phyloP scores from a whole-genome alignment of 192 early-diverging fungal genomes.

The Podila minutissima region DNA sequence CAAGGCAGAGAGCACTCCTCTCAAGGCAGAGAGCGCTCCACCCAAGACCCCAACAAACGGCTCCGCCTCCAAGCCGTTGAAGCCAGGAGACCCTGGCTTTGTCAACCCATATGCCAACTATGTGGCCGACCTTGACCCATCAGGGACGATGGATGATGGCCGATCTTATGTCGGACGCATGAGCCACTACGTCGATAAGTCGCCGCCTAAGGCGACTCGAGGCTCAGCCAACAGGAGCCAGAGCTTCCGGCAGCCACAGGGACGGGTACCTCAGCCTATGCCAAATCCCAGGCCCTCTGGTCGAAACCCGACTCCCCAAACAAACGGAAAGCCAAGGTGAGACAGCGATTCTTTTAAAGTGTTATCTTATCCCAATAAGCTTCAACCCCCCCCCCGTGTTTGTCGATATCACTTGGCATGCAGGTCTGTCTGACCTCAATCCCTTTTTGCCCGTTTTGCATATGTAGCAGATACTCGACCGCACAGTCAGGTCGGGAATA shows the following conservation, averaged over 20 bases:
- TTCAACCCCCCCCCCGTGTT: too few relatives aligned
- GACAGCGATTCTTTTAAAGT: too few relatives aligned
- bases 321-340: too few relatives aligned
- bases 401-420: neutral
- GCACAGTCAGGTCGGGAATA: neutral
- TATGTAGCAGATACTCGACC: neutral
- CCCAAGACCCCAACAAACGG: neutral
- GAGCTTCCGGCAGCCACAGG: neutral
- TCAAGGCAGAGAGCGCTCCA: neutral
- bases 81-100: neutral
- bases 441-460: neutral
- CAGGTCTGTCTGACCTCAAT: neutral
- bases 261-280: neutral
- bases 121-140: constrained; percentile 20
- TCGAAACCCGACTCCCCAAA: too few relatives aligned
- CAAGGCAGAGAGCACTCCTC: too few relatives aligned
- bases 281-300: too few relatives aligned
- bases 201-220: neutral
- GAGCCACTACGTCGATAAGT: constrained; percentile 20
- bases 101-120: constrained; percentile 18
- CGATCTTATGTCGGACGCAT: constrained; percentile 24
- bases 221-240: neutral
- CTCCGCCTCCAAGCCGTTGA: neutral
- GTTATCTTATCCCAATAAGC: too few relatives aligned
- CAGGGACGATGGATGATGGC: constrained; percentile 23